Percentiles rank a stretch among this genome's conserved stretches.
These are phyloP conservation scores for Lasiodiplodia theobromae DNA, from an alignment of 2,329 filamentous ascomycete genomes.

Conservation along the genomic window DNA sequence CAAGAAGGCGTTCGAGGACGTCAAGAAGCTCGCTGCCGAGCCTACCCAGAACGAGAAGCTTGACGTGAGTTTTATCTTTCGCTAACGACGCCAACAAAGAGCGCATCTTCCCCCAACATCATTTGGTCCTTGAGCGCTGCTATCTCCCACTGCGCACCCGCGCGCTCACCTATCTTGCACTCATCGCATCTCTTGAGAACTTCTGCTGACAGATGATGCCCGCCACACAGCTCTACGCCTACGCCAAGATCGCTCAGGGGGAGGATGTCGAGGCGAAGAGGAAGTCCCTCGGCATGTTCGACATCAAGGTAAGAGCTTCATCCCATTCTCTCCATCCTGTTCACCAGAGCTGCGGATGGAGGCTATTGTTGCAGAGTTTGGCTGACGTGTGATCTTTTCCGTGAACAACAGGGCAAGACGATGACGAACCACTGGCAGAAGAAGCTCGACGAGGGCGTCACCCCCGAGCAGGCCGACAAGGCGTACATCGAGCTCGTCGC, in stretches of 20 bases:
- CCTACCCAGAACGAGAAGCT: slow-evolving; percentile 54
- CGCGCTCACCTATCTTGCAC: neutral
- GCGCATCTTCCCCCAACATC: slow-evolving; percentile 19
- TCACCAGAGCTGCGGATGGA: neutral
- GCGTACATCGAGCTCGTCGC: slow-evolving; percentile 78
- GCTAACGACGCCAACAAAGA: neutral
- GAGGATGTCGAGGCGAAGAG: slow-evolving; percentile 50
- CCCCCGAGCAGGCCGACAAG: slow-evolving; percentile 72
- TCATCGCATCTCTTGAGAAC: neutral
- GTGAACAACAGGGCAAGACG: slow-evolving; percentile 69
- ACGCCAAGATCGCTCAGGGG: slow-evolving; percentile 52
- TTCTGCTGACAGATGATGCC: slow-evolving; percentile 4
- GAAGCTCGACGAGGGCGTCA: slow-evolving; percentile 68
- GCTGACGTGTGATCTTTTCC: slow-evolving; percentile 8
- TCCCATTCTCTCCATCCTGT: neutral
- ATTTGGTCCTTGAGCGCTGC: neutral
- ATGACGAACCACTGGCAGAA: slow-evolving; percentile 83
- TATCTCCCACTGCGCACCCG: neutral
- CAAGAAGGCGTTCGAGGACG: slow-evolving; percentile 42
- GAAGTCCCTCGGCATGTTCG: slow-evolving; percentile 68
- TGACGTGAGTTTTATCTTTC: slow-evolving; percentile 48
- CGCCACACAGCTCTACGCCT: slow-evolving; percentile 57
- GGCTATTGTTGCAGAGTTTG: neutral
- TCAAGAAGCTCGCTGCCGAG: slow-evolving; percentile 40
- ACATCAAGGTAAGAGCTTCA: slow-evolving; percentile 65